A percentile compares a stretch with the other conserved stretches of the same genome.
Conservation (phyloP, 768 basidiomycete species). For the Boletus reticulatus region DNA sequence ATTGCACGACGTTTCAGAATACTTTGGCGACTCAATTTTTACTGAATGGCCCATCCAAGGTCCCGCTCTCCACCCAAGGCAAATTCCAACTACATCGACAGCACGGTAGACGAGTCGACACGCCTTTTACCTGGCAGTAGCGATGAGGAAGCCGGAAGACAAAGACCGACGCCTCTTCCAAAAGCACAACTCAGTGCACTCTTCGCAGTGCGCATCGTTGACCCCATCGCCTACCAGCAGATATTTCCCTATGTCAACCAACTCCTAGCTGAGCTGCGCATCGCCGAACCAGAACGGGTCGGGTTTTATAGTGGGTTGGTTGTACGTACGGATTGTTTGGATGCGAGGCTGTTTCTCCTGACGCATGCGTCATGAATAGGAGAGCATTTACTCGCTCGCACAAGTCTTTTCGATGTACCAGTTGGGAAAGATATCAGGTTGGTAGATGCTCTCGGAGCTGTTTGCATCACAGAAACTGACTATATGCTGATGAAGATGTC, state of each 20-base stretch:
- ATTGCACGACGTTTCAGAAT: too few species aligned
- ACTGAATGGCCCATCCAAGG: not conserved
- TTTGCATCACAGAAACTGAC: not conserved
- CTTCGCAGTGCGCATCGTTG: constrained; percentile 48
- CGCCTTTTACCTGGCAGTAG: constrained; percentile 3
- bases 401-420: constrained; percentile 61
- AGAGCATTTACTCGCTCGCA: constrained; percentile 58
- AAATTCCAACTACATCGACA: not conserved
- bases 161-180: constrained; percentile 31
- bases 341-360: not conserved
- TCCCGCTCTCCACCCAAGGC: not conserved
- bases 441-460: constrained; percentile 5
- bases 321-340: constrained; percentile 32
- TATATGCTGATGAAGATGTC: constrained; percentile 36
- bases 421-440: constrained; percentile 57
- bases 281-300: constrained; percentile 58
- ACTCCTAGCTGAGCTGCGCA: constrained; percentile 50
- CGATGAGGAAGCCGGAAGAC: constrained; percentile 8
- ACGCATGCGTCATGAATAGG: constrained; percentile 34
- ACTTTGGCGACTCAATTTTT: not conserved
- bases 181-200: constrained; percentile 42
- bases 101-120: constrained; percentile 11
- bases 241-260: constrained; percentile 68
- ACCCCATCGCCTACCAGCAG: constrained; percentile 61
- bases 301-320: constrained; percentile 68